Percentiles rank a stretch among this genome's conserved stretches.
These are phyloP conservation scores for Wallacemonas collosoma DNA, from an alignment of 208 protist species.

Conservation along the genomic window DNA sequence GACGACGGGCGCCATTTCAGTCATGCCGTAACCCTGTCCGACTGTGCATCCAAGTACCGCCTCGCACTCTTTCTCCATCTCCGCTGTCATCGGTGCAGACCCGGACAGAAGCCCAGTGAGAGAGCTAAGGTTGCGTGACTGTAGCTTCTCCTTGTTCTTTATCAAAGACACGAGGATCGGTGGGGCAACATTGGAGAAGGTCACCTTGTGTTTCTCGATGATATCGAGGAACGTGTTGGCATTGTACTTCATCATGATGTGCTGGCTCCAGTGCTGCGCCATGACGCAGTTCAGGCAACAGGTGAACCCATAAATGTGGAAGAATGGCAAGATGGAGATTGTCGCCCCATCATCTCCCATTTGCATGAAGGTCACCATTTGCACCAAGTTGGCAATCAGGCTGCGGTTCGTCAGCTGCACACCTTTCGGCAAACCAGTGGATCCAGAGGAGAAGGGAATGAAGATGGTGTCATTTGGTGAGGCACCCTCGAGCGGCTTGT, in stretches of 20 bases:
- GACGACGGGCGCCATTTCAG: constrained; percentile 61
- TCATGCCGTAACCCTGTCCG: constrained; percentile 80
- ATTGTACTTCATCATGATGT: constrained; percentile 55
- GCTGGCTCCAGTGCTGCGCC: constrained; percentile 21
- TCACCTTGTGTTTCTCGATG: constrained; percentile 55
- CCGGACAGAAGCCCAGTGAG: constrained; percentile 36
- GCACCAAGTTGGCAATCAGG: constrained; percentile 34
- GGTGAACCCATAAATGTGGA: constrained; percentile 86
- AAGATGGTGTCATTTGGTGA: constrained; percentile 37
- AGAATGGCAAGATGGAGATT: constrained; percentile 71
- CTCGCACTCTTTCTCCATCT: constrained; percentile 33
- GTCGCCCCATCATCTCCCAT: constrained; percentile 23
- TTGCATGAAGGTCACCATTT: constrained; percentile 22
- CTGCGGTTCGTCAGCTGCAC: constrained; percentile 48
- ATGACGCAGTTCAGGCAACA: constrained; percentile 38
- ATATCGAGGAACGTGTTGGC: constrained; percentile 24
- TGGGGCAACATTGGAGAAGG: constrained; percentile 60
- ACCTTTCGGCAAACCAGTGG: constrained; percentile 55
- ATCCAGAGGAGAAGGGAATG: constrained; percentile 51
- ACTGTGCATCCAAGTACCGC: constrained; percentile 20
- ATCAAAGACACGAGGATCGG: constrained; percentile 71
- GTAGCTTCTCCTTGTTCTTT: constrained; percentile 45
- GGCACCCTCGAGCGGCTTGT: constrained; percentile 25
- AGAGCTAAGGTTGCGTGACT: constrained; percentile 29
- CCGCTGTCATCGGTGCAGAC: constrained; percentile 59